Conservation (phyloP, 1,139 yeast genomes). For the Taphrina betulina region DNA sequence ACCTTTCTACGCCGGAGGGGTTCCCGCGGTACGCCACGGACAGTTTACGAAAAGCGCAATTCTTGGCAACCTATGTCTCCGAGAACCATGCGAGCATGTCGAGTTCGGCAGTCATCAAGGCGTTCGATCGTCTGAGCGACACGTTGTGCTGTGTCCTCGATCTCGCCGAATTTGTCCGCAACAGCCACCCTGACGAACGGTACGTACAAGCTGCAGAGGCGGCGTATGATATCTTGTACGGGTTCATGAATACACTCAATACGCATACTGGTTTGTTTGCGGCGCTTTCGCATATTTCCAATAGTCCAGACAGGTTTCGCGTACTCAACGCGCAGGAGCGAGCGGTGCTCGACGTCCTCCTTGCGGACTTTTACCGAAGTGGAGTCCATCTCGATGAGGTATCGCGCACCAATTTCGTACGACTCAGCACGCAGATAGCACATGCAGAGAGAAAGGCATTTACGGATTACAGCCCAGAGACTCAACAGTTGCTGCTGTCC, state of each 20-base stretch:
- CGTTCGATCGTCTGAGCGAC: constrained; percentile 82
- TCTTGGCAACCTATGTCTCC: constrained; percentile 58
- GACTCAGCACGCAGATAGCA: constrained; percentile 77
- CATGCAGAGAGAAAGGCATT: constrained; percentile 78
- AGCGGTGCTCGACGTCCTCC: constrained; percentile 74
- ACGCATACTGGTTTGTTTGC: constrained; percentile 72
- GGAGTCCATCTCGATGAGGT: constrained; percentile 77
- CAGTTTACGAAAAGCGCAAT: constrained; percentile 64
- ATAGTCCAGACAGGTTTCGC: constrained; percentile 47
- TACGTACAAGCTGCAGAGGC: constrained; percentile 81
- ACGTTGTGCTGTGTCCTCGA: constrained; percentile 89
- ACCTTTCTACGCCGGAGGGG: constrained; percentile 68
- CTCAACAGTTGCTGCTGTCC: constrained; percentile 43
- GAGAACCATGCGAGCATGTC: constrained; percentile 45
- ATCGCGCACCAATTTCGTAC: constrained; percentile 68
- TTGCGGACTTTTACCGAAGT: constrained; percentile 84
- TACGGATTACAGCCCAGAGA: constrained; percentile 50
- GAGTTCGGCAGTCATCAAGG: constrained; percentile 60
- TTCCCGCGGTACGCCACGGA: constrained; percentile 63
- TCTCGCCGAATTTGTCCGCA: constrained; percentile 86
- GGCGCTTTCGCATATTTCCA: constrained; percentile 55
- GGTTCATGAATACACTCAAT: constrained; percentile 87
- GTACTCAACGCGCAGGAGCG: constrained; percentile 67
- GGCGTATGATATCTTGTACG: constrained; percentile 85
- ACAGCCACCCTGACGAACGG: constrained; percentile 67